Evolutionary conservation across 805 yeast species (phyloP).

Genomic region (Cyberlindnera petersonii): DNA sequence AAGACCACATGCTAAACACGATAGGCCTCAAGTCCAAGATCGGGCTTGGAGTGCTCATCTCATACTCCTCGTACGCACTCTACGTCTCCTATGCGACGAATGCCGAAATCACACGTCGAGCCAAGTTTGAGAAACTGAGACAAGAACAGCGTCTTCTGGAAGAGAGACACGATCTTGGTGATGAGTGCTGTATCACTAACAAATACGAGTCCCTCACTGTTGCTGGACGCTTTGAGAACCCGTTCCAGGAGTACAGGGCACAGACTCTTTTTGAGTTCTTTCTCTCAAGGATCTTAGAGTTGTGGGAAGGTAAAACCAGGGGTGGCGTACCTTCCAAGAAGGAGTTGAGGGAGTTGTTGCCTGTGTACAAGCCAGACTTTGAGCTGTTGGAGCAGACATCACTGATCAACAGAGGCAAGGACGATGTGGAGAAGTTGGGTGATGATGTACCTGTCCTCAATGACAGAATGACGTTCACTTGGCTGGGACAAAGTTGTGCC

Average conservation of each 20-base stretch:
- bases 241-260: constrained; percentile 84
- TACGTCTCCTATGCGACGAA: constrained; percentile 55
- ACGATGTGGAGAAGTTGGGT: constrained; percentile 9
- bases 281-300: constrained; percentile 64
- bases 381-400: constrained; percentile 23
- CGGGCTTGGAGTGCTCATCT: constrained; percentile 30
- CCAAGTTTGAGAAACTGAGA: constrained; percentile 26
- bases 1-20: constrained; percentile 9
- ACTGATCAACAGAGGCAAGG: constrained; percentile 10
- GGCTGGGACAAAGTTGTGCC: constrained; percentile 93
- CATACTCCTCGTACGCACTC: constrained; percentile 64
- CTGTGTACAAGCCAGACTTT: constrained; percentile 50
- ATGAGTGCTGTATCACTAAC: constrained; percentile 6
- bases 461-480: constrained; percentile 63
- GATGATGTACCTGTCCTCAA: constrained; percentile 32
- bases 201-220: constrained; percentile 48
- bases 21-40: constrained; percentile 25
- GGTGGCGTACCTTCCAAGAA: constrained; percentile 52
- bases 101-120: constrained; percentile 46
- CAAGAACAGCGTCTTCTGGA: constrained; percentile 8
- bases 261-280: constrained; percentile 88
- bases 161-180: background rate
- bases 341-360: constrained; percentile 53
- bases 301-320: constrained; percentile 55
- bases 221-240: constrained; percentile 82